A percentile compares a stretch with the other conserved stretches of the same genome.
phyloP scores from a whole-genome alignment of 768 basidiomycete species.

The Xerocomus spinulosus region DNA sequence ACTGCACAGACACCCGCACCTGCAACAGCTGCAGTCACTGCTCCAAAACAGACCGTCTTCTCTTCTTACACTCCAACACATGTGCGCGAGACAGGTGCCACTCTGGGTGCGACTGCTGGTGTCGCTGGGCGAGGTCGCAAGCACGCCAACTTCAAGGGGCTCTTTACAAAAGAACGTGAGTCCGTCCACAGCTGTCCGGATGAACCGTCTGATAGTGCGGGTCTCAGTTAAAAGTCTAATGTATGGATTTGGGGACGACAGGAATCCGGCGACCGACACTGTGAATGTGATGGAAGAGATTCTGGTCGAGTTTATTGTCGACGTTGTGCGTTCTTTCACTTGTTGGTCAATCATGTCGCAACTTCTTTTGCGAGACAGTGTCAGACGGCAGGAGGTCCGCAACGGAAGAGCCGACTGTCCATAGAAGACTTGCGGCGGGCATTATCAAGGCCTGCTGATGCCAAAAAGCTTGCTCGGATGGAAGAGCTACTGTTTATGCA shows the following conservation, averaged over 20 bases:
- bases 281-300: slow-evolving; percentile 94
- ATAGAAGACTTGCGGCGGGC: slow-evolving; percentile 83
- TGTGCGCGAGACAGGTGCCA: slow-evolving; percentile 43
- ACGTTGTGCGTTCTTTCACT: slow-evolving; percentile 59
- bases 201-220: slow-evolving; percentile 11
- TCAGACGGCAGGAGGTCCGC: slow-evolving; percentile 63
- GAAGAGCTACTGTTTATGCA: slow-evolving; percentile 92
- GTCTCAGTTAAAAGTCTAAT: slow-evolving; percentile 71
- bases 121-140: slow-evolving; percentile 51
- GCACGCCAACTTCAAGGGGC: slow-evolving; percentile 65
- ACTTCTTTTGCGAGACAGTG: slow-evolving; percentile 44
- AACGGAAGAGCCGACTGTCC: slow-evolving; percentile 69
- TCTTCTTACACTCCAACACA: slow-evolving; percentile 53
- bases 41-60: slow-evolving; percentile 44
- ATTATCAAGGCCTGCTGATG: slow-evolving; percentile 79
- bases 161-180: slow-evolving; percentile 81
- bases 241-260: slow-evolving; percentile 93
- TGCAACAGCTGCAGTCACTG: slow-evolving; percentile 27
- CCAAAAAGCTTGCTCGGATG: slow-evolving; percentile 88
- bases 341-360: slow-evolving; percentile 1
- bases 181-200: slow-evolving; percentile 4
- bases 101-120: slow-evolving; percentile 34
- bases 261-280: slow-evolving; percentile 81
- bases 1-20: slow-evolving; percentile 28
- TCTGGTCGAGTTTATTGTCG: slow-evolving; percentile 83